A percentile compares a stretch with the other conserved stretches of the same genome.
Conservation (phyloP, 2,329 filamentous ascomycete species). For the Alternaria ethzedia region DNA sequence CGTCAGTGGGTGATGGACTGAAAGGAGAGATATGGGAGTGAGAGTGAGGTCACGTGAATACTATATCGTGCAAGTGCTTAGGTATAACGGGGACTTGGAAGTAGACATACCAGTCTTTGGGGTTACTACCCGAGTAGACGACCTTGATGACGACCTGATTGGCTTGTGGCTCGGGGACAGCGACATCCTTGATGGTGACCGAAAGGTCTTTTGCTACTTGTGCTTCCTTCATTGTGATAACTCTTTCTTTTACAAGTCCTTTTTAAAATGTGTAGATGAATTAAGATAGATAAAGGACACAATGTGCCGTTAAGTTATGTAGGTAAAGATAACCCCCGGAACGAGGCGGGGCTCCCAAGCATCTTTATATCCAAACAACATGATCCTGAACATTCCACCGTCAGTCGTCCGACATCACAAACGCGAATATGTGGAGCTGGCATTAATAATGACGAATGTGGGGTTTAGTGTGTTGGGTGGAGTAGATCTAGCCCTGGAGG, state of each 20-base stretch:
- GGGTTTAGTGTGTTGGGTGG: neutral
- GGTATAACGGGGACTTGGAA: neutral
- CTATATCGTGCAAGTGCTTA: too few relatives aligned
- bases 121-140: conserved; percentile 49
- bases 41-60: too few relatives aligned
- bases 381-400: neutral
- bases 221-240: conserved; percentile 52
- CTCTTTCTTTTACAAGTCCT: neutral
- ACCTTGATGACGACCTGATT: conserved; percentile 50
- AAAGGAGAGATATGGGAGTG: neutral
- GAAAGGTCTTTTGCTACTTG: conserved; percentile 39
- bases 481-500: neutral
- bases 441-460: neutral
- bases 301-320: neutral
- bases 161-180: conserved; percentile 39
- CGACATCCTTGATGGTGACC: conserved; percentile 48
- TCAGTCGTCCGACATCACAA: neutral
- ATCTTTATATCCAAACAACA: neutral
- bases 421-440: neutral
- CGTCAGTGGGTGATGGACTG: neutral
- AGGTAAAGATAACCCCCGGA: neutral
- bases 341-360: neutral
- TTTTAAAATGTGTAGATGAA: neutral
- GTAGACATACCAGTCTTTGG: conserved; percentile 56
- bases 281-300: neutral